phyloP scores from a whole-genome alignment of 2,329 filamentous ascomycete genomes.

The Calonectria naviculata region DNA sequence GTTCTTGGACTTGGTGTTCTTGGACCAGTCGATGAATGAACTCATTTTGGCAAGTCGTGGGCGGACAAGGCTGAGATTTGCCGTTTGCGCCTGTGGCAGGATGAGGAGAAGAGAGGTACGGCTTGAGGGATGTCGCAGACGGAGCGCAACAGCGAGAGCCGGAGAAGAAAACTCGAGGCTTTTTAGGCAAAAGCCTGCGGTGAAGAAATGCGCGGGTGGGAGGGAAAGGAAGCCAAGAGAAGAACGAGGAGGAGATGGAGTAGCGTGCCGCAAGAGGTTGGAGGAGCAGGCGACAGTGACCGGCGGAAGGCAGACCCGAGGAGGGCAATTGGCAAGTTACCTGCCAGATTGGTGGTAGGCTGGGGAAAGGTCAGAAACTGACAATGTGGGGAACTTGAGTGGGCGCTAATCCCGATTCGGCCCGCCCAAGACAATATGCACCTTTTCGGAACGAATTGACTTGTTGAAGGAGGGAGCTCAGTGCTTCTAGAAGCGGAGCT shows the following conservation, averaged over 20 bases:
- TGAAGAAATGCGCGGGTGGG: slow-evolving; percentile 8
- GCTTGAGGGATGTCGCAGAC: slow-evolving; percentile 13
- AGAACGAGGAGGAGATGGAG: slow-evolving; percentile 13
- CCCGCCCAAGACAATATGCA: slow-evolving; percentile 22
- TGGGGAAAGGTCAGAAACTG: slow-evolving; percentile 18
- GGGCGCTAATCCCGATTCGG: slow-evolving; percentile 20
- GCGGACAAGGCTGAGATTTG: slow-evolving; percentile 20
- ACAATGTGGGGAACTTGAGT: slow-evolving; percentile 32
- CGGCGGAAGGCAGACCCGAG: slow-evolving; percentile 22
- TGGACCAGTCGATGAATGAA: slow-evolving; percentile 63
- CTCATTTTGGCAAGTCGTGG: slow-evolving; percentile 39
- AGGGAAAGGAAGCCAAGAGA: slow-evolving; percentile 12
- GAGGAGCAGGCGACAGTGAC: slow-evolving; percentile 18
- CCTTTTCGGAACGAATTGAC: background rate
- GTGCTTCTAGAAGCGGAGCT: slow-evolving; percentile 26
- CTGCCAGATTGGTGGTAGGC: slow-evolving; percentile 41
- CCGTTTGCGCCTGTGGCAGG: slow-evolving; percentile 12
- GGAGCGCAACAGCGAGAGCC: slow-evolving; percentile 5
- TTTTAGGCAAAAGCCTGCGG: slow-evolving; percentile 7
- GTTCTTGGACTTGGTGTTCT: slow-evolving; percentile 67
- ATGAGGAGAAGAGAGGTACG: background rate
- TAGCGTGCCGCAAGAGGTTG: slow-evolving; percentile 19
- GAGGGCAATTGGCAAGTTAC: slow-evolving; percentile 25
- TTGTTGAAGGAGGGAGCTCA: background rate
- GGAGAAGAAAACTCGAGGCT: background rate